Base-by-base conservation (phyloP, 2,329 filamentous ascomycete species). In the Aspergillus candidus region DNA sequence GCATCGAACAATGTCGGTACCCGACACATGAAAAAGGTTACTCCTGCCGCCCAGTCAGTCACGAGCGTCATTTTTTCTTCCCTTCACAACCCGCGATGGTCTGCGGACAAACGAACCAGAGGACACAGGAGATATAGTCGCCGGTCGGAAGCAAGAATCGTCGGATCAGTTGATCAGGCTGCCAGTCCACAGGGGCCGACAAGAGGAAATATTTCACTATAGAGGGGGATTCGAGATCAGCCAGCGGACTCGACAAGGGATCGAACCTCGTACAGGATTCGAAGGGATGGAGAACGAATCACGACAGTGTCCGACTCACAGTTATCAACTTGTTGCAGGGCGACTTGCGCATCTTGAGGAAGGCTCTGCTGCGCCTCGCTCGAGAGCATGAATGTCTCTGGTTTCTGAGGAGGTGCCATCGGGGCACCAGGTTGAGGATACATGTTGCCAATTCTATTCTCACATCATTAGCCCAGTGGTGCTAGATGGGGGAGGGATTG, bases 201-300 rank as follows among this genome's bases (percentile, higher is more conserved):
- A 98, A 94, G 71, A 98, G 86, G 71, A 98, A 98, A 73, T 97
- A 98, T 80, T 98, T 98, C 62, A 98, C 90, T 95, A 65, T 95
- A 65, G 45, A 52, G 22, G 7, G 22, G 22, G 22, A 27, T 27
- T 46, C 43, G 37, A 22, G 17, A 46, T 44, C 38, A 50, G 40
- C 37, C 32, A 43, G 22, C 18, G 18, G n/a, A 32, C 22, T 27
- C 22, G 18, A 22, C 18, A 7, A 27, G 22, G 22, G 22, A 27
- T 27, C 22, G 22, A 27, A 8, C 22, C 22, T 27, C 22, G 8
- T 27, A 27, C 8, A 10, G 22, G 22, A 29, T 30, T 34, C 37
- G 15, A 31, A 32, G 18, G 27, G 15, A 29, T 10, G 29, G 14
- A 11, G 33, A 14, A 40, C 30, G 6, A 11, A 5, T 12, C 14